A percentile compares a stretch with the other conserved stretches of the same genome.
Evolutionary conservation across 805 yeast genomes (phyloP).

Genomic region (Kodamaea fukazawae): DNA sequence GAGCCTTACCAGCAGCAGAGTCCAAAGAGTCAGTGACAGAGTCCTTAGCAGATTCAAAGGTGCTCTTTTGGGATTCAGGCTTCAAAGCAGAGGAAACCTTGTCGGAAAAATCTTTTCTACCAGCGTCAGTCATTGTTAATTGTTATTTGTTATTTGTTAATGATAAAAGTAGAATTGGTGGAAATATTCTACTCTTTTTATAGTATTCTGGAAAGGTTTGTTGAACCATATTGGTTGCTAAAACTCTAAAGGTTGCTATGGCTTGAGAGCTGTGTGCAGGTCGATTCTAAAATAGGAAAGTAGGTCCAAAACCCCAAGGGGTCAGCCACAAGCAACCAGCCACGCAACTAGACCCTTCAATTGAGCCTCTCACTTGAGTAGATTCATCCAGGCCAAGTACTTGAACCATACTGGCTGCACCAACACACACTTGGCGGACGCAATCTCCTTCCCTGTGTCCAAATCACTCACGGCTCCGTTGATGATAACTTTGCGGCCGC

Average conservation of each 20-base stretch:
- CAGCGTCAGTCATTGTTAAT: constrained; percentile 38
- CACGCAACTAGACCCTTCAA: too few relatives aligned
- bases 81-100: constrained; percentile 36
- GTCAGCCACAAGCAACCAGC: too few relatives aligned
- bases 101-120: constrained; percentile 42
- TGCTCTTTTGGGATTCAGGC: constrained; percentile 43
- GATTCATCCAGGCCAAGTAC: constrained; percentile 47
- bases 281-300: too few relatives aligned
- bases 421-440: constrained; percentile 64
- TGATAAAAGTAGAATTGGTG: background rate
- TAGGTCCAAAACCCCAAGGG: too few relatives aligned
- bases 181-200: constrained; percentile 1
- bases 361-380: too few relatives aligned
- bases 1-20: constrained; percentile 35
- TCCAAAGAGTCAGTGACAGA: constrained; percentile 35
- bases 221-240: background rate
- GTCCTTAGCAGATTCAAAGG: constrained; percentile 37
- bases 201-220: background rate
- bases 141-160: constrained; percentile 5
- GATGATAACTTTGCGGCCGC: constrained; percentile 82
- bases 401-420: constrained; percentile 91
- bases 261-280: background rate
- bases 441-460: constrained; percentile 35
- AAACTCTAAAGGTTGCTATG: background rate
- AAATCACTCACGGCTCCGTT: constrained; percentile 62